Evolutionary conservation across 495 filamentous ascomycete genomes (phyloP), one percentile per base, ranked within the genome.

Genomic region (Trichoderma erinaceum): DNA sequence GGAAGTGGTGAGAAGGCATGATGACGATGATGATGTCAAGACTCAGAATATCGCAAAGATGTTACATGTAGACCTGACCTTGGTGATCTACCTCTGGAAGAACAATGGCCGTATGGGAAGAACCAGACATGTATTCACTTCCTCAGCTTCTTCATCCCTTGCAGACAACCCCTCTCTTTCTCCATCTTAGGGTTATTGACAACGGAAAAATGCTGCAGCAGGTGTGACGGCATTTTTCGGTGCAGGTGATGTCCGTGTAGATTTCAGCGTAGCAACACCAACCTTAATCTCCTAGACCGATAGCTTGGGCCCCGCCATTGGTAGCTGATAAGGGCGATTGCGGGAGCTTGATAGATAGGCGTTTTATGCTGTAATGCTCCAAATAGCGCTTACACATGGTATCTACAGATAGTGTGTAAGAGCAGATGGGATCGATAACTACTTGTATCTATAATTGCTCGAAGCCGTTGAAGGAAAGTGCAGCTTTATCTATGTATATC

Each of bases 191-290:
- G 27, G 23, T 15, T 27, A 29, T 32, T n/a, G 3, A 27, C 12
- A 27, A 29, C 23, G 6, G 56, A 25, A 61, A 32, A n/a, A 16
- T 32, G 56, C 12, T 25, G 50, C 50, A 56, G 8, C 21, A 3
- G n/a, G 50, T 16, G 21, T n/a, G n/a, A 21, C 50, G 18, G 7
- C 8, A 23, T 21, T 18, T 52, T 21, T 52, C 23, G 8, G 5
- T 3, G 13, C 56, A 4, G 56, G 27, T n/a, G n/a, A 23, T 12
- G 21, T 7, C 7, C n/a, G n/a, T n/a, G 11, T n/a, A 13, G 56
- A 61, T 61, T 35, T 61, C 56, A 61, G 56, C 10, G 56, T 61
- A 29, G 56, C 56, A 32, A 21, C 56, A 61, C 27, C 56, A 61
- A 27, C 5, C 35, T 38, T 38, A 38, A 38, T 38, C 35, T 38